A percentile compares a stretch with the other conserved stretches of the same genome.
These are phyloP conservation scores for Yamadazyma aaseri DNA, from an alignment of 1,139 yeast genomes.

Conservation along the genomic window DNA sequence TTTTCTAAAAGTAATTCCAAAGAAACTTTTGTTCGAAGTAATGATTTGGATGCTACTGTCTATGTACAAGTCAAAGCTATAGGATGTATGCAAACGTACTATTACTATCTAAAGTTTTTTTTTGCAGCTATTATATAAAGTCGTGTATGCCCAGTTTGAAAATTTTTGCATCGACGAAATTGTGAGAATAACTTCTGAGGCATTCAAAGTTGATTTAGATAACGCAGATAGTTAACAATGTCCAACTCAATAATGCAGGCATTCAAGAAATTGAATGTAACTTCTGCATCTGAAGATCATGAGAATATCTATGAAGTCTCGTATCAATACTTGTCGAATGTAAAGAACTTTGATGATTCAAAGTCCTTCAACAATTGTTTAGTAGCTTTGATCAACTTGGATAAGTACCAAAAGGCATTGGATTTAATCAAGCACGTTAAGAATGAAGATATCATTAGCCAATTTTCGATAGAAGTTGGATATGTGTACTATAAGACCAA, in stretches of 20 bases:
- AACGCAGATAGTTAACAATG: slow-evolving; percentile 21
- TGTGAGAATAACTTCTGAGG: slow-evolving; percentile 1
- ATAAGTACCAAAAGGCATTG: slow-evolving; percentile 59
- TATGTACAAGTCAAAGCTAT: too few species aligned
- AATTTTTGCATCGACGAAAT: slow-evolving; percentile 6
- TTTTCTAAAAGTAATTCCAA: too few species aligned
- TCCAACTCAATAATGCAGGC: slow-evolving; percentile 44
- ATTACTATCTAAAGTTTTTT: background rate
- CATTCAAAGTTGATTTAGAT: background rate
- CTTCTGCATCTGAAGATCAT: slow-evolving; percentile 32
- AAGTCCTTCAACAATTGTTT: slow-evolving; percentile 60
- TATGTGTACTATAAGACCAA: slow-evolving; percentile 73
- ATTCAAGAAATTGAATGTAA: slow-evolving; percentile 39
- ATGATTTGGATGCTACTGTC: too few species aligned
- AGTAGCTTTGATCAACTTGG: slow-evolving; percentile 71
- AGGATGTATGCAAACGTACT: too few species aligned
- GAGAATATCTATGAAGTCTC: slow-evolving; percentile 41
- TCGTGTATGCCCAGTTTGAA: slow-evolving; percentile 1
- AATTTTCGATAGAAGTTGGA: slow-evolving; percentile 55
- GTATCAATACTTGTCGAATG: slow-evolving; percentile 42
- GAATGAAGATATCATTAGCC: slow-evolving; percentile 26
- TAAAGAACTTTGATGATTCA: slow-evolving; percentile 44
- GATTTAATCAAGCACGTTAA: slow-evolving; percentile 45
- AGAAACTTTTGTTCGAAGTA: too few species aligned
- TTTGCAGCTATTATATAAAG: slow-evolving; percentile 1